Evolutionary conservation across 306 rosid genomes (phyloP), one percentile per base, ranked within the genome.

Genomic region (Dryas octopetala): DNA sequence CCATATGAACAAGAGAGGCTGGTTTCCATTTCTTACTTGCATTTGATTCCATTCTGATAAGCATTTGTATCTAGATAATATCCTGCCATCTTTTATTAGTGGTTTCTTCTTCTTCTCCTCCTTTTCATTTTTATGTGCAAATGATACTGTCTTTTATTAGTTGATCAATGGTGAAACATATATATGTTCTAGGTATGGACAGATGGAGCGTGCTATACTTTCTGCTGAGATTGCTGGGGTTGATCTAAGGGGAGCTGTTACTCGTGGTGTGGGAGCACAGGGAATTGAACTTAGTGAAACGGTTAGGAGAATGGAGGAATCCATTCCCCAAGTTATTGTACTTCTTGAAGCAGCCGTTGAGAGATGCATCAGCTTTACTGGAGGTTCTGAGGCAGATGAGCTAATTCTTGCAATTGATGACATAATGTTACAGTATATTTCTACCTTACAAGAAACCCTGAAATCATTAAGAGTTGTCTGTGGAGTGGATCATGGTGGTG

Each of bases 291-390:
- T 96, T 83, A 96, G 99, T 84, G 99, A 96, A 83, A 90, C 99
- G 40, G 99, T 96, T 79, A 93, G 99, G 79, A 96, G 99, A 88
- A 92, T 96, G 99, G 99, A 96, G 89, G 99, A 96, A 80, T 96
- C 98, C 51, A 89, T 96, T 66, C 97, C 99, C 78, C 99, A 90
- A 80, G 86, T 96, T 81, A 89, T 88, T 78, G 75, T 96, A 71
- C 96, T 92, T 83, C 96, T 96, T 79, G 99, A 96, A 81, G 96
- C 98, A 68, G 90, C 99, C 61, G 91, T 91, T 45, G 99, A 96
- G 78, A 96, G 99, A 85, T 92, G 99, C 85, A 89, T 96, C 72
- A 89, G 79, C 87, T 96, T 96, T 68, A 96, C 99, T 23, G 97
- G 99, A 76, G 99, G 99, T 77, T 96, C 99, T 50, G 99, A 96